Evolutionary conservation across 2,329 filamentous ascomycete species (phyloP).

Genomic region (Proliferodiscus dingleyae): DNA sequence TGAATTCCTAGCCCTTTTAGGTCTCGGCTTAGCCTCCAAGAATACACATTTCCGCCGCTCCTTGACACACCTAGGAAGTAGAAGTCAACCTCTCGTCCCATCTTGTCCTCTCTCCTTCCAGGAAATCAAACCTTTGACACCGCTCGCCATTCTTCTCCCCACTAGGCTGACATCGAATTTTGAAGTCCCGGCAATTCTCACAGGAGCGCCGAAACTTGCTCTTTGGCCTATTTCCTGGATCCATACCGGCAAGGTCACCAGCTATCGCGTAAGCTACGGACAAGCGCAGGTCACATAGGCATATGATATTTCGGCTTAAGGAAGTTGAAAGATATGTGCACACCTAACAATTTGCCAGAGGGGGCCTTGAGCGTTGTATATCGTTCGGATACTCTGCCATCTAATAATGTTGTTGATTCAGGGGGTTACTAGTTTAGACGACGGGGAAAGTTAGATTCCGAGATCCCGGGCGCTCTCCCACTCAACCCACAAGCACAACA

Average conservation of each 20-base stretch:
- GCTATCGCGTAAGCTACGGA: too few relatives aligned
- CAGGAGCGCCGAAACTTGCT: slow-evolving; percentile 33
- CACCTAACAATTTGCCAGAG: too few relatives aligned
- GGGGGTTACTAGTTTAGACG: background rate
- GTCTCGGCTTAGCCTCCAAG: slow-evolving; percentile 43
- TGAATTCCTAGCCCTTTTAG: slow-evolving; percentile 40
- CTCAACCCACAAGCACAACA: too few relatives aligned
- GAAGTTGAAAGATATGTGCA: too few relatives aligned
- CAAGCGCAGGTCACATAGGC: background rate
- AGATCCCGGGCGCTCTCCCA: background rate
- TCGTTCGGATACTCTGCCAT: too few relatives aligned
- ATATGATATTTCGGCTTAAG: too few relatives aligned
- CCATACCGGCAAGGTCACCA: background rate
- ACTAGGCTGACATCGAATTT: slow-evolving; percentile 48
- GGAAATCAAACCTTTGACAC: slow-evolving; percentile 44
- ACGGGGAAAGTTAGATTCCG: background rate
- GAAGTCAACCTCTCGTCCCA: background rate
- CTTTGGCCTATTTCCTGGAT: background rate
- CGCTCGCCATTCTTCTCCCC: slow-evolving; percentile 38
- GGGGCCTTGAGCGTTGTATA: too few relatives aligned
- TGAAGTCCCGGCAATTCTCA: slow-evolving; percentile 48
- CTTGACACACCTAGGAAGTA: slow-evolving; percentile 1
- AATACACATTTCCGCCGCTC: slow-evolving; percentile 33
- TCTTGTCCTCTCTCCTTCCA: too few relatives aligned
- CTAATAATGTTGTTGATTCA: background rate